Evolutionary conservation across 768 basidiomycete genomes (phyloP).

Genomic region (Cytidiella melzeri): DNA sequence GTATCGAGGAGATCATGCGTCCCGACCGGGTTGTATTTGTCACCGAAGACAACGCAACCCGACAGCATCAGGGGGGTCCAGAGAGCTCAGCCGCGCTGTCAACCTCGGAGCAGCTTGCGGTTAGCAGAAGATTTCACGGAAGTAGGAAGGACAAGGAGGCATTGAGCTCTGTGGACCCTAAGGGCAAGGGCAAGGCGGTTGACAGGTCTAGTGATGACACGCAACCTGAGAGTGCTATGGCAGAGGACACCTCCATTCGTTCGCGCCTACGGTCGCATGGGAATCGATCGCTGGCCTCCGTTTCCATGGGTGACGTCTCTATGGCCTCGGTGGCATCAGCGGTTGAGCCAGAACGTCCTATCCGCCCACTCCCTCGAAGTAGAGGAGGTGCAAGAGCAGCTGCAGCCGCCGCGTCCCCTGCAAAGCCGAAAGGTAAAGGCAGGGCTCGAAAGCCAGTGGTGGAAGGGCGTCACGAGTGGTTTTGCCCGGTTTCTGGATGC

Average conservation of each 20-base stretch:
- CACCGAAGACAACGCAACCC: too few relatives aligned
- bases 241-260: slow-evolving; percentile 38
- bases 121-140: neutral
- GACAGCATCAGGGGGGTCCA: too few relatives aligned
- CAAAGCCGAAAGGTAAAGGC: slow-evolving; percentile 28
- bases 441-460: slow-evolving; percentile 23
- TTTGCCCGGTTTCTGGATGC: slow-evolving; percentile 59
- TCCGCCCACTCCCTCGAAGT: slow-evolving; percentile 6
- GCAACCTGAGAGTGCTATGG: slow-evolving; percentile 4
- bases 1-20: slow-evolving; percentile 50
- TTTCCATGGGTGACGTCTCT: neutral
- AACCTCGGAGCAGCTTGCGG: neutral
- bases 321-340: neutral
- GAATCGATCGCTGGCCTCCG: slow-evolving; percentile 10
- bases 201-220: neutral
- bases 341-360: slow-evolving; percentile 4
- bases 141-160: slow-evolving; percentile 7
- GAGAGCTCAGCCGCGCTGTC: too few relatives aligned
- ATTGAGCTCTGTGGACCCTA: slow-evolving; percentile 28
- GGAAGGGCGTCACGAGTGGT: slow-evolving; percentile 52
- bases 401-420: slow-evolving; percentile 19
- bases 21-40: slow-evolving; percentile 22
- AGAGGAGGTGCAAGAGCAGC: slow-evolving; percentile 4
- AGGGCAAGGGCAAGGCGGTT: slow-evolving; percentile 33
- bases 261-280: slow-evolving; percentile 51